A percentile compares a stretch with the other conserved stretches of the same genome.
Conservation (phyloP, 257 asterid species). For the Datura wrightii region DNA sequence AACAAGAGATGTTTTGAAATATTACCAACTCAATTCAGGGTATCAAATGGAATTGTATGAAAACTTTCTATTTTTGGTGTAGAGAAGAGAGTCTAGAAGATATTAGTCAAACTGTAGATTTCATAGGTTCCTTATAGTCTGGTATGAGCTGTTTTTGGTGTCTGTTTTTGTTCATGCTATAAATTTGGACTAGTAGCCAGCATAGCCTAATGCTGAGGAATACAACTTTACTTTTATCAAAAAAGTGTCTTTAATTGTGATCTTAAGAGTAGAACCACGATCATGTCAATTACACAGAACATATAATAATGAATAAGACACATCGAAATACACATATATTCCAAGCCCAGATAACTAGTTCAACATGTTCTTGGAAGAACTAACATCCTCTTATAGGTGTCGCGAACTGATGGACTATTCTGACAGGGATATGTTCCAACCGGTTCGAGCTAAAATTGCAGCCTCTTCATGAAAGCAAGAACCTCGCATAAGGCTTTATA, state of each 20-base stretch:
- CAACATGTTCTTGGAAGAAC: background rate
- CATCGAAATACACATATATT: background rate
- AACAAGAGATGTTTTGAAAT: no score
- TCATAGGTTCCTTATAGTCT: no score
- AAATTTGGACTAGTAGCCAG: no score
- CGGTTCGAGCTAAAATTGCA: background rate
- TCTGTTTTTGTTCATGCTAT: no score
- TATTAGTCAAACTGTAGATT: no score
- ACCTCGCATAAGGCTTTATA: background rate
- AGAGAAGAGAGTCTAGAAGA: no score
- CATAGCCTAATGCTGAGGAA: no score
- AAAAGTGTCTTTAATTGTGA: background rate
- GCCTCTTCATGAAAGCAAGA: constrained; percentile 9
- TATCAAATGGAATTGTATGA: no score
- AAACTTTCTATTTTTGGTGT: no score
- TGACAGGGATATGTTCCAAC: background rate
- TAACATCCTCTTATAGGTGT: constrained; percentile 11
- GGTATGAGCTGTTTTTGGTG: no score
- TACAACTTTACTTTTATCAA: no score
- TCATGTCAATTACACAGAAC: background rate
- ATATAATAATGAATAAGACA: background rate
- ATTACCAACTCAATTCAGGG: no score
- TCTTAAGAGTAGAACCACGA: constrained; percentile 7
- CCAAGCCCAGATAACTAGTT: constrained; percentile 8
- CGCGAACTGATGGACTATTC: background rate